Evolutionary conservation across 1,284 basidiomycete species (phyloP).

Genomic region (Cryptococcus amylolentus): DNA sequence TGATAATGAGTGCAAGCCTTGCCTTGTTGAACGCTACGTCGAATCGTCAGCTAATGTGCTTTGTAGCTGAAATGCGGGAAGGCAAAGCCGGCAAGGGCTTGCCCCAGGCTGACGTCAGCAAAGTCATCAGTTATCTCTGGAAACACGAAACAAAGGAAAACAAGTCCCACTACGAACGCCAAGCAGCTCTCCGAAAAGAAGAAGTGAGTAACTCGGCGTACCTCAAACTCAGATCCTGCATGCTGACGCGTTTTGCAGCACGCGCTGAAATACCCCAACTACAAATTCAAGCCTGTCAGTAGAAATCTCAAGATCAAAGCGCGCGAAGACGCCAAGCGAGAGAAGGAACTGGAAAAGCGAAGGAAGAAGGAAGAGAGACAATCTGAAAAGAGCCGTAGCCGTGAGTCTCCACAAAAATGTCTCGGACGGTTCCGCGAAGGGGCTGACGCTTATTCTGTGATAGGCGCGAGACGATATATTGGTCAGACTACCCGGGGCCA

Average conservation of each 20-base stretch:
- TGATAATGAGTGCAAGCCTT: conserved; percentile 3
- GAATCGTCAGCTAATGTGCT: not conserved
- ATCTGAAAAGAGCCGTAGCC: conserved; percentile 5
- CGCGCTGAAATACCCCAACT: conserved; percentile 61
- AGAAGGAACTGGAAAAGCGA: conserved; percentile 36
- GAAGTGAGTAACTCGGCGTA: conserved; percentile 49
- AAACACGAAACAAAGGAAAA: conserved; percentile 57
- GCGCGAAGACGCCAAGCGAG: conserved; percentile 41
- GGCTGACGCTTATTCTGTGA: not conserved
- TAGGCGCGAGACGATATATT: conserved; percentile 5
- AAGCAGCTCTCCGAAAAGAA: conserved; percentile 64
- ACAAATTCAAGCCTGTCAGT: conserved; percentile 68
- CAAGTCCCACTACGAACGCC: conserved; percentile 63
- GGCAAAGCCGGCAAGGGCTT: conserved; percentile 49
- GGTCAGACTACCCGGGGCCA: not conserved
- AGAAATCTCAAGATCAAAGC: conserved; percentile 60
- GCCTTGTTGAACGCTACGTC: not conserved
- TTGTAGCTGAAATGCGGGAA: not conserved
- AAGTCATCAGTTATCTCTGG: conserved; percentile 68
- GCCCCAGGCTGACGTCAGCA: conserved; percentile 71
- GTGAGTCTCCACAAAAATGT: conserved; percentile 3
- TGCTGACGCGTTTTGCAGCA: conserved; percentile 51
- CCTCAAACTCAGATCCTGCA: not conserved
- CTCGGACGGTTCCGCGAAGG: not conserved
- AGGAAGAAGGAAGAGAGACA: conserved; percentile 28